A percentile compares a stretch with the other conserved stretches of the same genome.
phyloP scores from a whole-genome alignment of 352 stramenopile species.

The Pythium guiyangense region DNA sequence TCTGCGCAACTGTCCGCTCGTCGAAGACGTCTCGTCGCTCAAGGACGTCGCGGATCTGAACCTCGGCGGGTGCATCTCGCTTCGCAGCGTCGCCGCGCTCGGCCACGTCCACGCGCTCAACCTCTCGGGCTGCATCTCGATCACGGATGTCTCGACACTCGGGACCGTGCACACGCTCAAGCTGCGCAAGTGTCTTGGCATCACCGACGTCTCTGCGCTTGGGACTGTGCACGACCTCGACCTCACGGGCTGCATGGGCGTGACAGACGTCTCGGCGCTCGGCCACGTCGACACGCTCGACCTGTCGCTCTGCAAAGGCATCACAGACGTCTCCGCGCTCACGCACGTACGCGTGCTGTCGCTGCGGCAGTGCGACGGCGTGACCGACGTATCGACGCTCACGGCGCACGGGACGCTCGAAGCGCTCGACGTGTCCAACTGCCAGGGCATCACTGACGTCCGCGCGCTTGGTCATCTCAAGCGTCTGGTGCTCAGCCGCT shows the following conservation, averaged over 20 bases:
- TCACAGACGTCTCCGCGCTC: slow-evolving; percentile 49
- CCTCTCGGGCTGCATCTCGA: too few relatives aligned
- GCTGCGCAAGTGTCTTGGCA: slow-evolving; percentile 39
- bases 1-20: slow-evolving; percentile 37
- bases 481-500: slow-evolving; percentile 52
- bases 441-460: slow-evolving; percentile 32
- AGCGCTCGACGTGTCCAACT: slow-evolving; percentile 58
- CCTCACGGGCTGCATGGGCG: slow-evolving; percentile 50
- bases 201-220: slow-evolving; percentile 43
- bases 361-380: slow-evolving; percentile 42
- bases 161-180: slow-evolving; percentile 33
- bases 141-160: slow-evolving; percentile 50
- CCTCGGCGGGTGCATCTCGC: too few relatives aligned
- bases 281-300: slow-evolving; percentile 47
- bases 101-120: too few relatives aligned
- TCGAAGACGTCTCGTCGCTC: slow-evolving; percentile 35
- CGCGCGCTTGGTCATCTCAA: slow-evolving; percentile 50
- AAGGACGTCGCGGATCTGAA: slow-evolving; percentile 33
- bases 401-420: slow-evolving; percentile 16
- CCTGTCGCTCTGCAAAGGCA: slow-evolving; percentile 44
- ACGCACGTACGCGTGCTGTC: slow-evolving; percentile 43
- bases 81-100: too few relatives aligned
- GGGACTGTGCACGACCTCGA: slow-evolving; percentile 40
- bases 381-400: slow-evolving; percentile 48
- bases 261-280: slow-evolving; percentile 47